Evolutionary conservation across 495 filamentous ascomycete species (phyloP), one percentile per base, ranked within the genome.

Genomic region (Penicillium cosmopolitanum): DNA sequence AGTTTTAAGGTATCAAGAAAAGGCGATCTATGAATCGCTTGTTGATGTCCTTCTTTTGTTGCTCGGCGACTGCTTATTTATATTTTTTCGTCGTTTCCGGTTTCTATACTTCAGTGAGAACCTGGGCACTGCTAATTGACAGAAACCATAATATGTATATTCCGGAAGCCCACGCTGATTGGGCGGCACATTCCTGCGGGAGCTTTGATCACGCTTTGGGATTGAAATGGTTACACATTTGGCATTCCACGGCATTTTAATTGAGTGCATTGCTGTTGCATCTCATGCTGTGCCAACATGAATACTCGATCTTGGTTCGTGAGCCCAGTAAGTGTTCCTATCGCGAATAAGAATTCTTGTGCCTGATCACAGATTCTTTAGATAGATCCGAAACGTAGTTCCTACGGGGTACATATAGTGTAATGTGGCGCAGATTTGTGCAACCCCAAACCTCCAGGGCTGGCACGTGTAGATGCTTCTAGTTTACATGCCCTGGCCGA

Each of bases 1-100:
- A 16, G 16, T 16, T 44, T 16, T 44, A 0, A 5, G 18, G 21
- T 48, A 48, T 23, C n/a, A 50, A 40, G 23, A 16, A 16, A 21
- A 21, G 28, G 46, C 16, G 55, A 57, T 42, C 21, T n/a, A 19
- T 40, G 36, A 6, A 55, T 51, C 46, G 18, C 55, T 31, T 57
- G 18, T 50, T 50, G 28, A 36, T 50, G 34, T 13, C 36, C 38
- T n/a, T 47, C 10, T 44, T n/a, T n/a, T 8, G 1, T 3, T 44
- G 15, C 16, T 19, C 7, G n/a, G 1, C 1, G 7, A 6, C 42
- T 10, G 16, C 42, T 0, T 44, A 44, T 18, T 44, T 44, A 44
- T 44, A 44, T 12, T 1, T 44, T n/a, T 44, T 38, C 0, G 12
- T 23, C 23, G 23, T 23, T 23, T 1, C 23, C 0, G 23, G 23